Percentiles rank a stretch among this genome's conserved stretches.
Conservation (phyloP, 2,329 filamentous ascomycete genomes). For the Pestalotiopsis sp. region DNA sequence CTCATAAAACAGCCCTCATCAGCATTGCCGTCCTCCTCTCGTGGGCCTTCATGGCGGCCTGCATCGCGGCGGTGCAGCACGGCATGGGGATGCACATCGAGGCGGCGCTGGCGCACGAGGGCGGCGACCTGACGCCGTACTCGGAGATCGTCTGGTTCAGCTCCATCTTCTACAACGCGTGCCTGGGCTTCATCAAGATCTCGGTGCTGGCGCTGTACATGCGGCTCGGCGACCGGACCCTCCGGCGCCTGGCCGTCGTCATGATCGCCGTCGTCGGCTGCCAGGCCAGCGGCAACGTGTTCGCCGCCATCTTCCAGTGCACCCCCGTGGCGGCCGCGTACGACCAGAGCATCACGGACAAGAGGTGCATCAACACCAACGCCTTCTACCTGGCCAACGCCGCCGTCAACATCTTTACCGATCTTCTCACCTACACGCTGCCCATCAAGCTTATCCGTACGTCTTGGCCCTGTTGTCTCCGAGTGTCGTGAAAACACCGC, state of each 20-base stretch:
- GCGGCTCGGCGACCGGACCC: conserved; percentile 40
- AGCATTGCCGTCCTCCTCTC: conserved; percentile 15
- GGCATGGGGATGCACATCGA: conserved; percentile 16
- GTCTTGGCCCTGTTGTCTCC: neutral
- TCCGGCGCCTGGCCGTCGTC: conserved; percentile 36
- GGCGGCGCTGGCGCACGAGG: conserved; percentile 21
- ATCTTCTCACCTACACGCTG: conserved; percentile 45
- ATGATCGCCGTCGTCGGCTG: conserved; percentile 43
- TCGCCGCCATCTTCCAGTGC: conserved; percentile 45
- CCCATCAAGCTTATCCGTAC: conserved; percentile 42
- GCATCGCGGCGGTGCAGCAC: conserved; percentile 14
- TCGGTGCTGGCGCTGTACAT: conserved; percentile 48
- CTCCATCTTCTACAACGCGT: conserved; percentile 50
- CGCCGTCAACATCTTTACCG: conserved; percentile 47
- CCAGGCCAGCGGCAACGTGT: conserved; percentile 42
- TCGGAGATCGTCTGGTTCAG: conserved; percentile 41
- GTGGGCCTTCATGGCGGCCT: conserved; percentile 15
- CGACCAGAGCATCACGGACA: conserved; percentile 32
- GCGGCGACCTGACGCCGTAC: conserved; percentile 21
- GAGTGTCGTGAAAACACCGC: neutral
- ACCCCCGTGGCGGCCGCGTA: conserved; percentile 40
- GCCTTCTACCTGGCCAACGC: conserved; percentile 50
- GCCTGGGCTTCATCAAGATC: conserved; percentile 48
- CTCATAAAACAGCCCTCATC: conserved; percentile 9
- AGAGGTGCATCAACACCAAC: conserved; percentile 46